Evolutionary conservation across 2,329 filamentous ascomycete species (phyloP).

Genomic region (Sporothrix globosa): DNA sequence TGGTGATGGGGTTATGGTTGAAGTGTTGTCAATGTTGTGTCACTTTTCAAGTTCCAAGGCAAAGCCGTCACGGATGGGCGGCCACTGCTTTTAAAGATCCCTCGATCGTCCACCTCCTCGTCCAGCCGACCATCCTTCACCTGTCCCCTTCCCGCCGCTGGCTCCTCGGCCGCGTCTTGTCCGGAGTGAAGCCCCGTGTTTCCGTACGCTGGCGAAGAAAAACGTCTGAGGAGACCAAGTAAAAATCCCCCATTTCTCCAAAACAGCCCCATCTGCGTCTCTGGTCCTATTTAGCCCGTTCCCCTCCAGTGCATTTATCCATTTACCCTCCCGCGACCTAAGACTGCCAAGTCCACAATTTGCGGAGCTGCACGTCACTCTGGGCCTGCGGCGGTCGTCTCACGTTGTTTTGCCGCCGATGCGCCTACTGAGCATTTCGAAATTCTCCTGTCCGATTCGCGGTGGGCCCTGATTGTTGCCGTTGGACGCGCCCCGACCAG

Average conservation of each 20-base stretch:
- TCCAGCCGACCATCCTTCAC: background rate
- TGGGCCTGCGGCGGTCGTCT: background rate
- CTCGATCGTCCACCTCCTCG: background rate
- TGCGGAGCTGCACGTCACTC: constrained; percentile 13
- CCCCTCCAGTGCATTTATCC: constrained; percentile 26
- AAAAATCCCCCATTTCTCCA: background rate
- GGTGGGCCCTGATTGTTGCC: background rate
- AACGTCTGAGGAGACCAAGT: background rate
- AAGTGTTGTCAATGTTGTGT: no score
- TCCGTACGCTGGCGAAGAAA: constrained; percentile 16
- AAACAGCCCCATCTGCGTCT: background rate
- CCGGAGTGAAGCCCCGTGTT: constrained; percentile 23
- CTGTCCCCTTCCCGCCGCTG: background rate
- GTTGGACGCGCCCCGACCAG: background rate
- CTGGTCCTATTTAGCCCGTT: constrained; percentile 21
- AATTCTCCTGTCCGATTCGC: background rate
- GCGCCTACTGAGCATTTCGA: no score
- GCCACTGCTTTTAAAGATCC: constrained; percentile 12
- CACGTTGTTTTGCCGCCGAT: no score
- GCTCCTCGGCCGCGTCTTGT: constrained; percentile 4
- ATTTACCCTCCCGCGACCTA: constrained; percentile 23
- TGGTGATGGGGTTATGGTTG: background rate
- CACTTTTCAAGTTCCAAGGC: no score
- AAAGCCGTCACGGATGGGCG: background rate
- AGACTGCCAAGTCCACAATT: constrained; percentile 18